A percentile compares a stretch with the other conserved stretches of the same genome.
Evolutionary conservation across 257 asterid species (phyloP).

Genomic region (Cinchona pubescens): DNA sequence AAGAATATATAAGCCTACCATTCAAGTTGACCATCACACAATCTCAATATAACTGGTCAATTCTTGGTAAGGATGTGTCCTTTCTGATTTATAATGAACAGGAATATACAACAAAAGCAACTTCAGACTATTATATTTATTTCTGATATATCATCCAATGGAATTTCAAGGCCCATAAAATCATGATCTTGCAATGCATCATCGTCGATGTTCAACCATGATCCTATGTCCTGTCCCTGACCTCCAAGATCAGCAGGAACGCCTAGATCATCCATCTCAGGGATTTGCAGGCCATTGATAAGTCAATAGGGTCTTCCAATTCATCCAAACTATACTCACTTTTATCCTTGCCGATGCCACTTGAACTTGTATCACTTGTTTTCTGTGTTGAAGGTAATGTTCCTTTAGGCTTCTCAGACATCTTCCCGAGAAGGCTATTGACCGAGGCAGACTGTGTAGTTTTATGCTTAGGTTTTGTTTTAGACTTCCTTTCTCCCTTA

Average conservation of each 20-base stretch:
- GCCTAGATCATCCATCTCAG: conserved; percentile 76
- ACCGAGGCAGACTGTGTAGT: conserved; percentile 67
- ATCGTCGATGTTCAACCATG: conserved; percentile 82
- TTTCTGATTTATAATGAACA: conserved; percentile 41
- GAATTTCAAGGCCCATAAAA: conserved; percentile 76
- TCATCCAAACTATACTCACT: conserved; percentile 43
- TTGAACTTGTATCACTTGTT: conserved; percentile 47
- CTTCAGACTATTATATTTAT: conserved; percentile 82
- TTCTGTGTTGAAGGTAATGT: conserved; percentile 40
- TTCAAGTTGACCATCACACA: conserved; percentile 35
- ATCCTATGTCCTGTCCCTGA: conserved; percentile 83
- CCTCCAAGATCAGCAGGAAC: conserved; percentile 64
- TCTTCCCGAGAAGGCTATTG: conserved; percentile 64
- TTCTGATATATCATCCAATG: conserved; percentile 83
- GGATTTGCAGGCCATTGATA: conserved; percentile 80
- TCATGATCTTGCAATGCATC: conserved; percentile 71
- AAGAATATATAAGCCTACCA: conserved; percentile 52
- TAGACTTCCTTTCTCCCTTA: conserved; percentile 84
- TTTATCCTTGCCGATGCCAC: conserved; percentile 40
- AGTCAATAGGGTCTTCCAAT: conserved; percentile 89
- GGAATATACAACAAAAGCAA: conserved; percentile 47
- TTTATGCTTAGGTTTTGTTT: conserved; percentile 80
- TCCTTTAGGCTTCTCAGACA: conserved; percentile 56
- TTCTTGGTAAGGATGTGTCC: conserved; percentile 31
- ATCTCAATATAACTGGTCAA: conserved; percentile 44